These are phyloP conservation scores for Aleurites moluccanus DNA, from an alignment of 441 rosid species.

Conservation along the genomic window DNA sequence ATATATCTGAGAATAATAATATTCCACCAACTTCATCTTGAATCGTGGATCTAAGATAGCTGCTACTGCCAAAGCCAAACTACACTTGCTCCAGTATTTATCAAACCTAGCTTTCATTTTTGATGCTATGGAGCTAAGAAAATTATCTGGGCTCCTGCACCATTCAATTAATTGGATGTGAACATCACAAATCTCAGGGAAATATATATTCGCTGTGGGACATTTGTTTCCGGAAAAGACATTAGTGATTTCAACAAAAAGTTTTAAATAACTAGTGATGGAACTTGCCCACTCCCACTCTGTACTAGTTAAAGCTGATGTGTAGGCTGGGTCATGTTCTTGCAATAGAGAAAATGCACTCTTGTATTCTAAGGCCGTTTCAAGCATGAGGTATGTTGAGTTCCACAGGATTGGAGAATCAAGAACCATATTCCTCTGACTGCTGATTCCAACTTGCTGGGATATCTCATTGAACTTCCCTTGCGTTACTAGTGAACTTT, in stretches of 20 bases:
- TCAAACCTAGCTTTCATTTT: constrained; percentile 86
- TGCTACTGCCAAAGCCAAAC: constrained; percentile 84
- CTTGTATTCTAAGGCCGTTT: constrained; percentile 65
- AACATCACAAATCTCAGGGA: constrained; percentile 79
- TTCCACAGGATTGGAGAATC: constrained; percentile 66
- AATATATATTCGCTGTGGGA: constrained; percentile 80
- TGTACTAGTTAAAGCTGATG: constrained; percentile 53
- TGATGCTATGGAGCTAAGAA: constrained; percentile 57
- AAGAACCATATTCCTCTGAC: constrained; percentile 55
- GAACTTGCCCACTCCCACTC: constrained; percentile 85
- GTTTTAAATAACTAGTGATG: constrained; percentile 57
- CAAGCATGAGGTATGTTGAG: constrained; percentile 80
- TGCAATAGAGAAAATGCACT: constrained; percentile 59
- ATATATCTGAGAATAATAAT: constrained; percentile 87
- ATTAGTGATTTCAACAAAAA: constrained; percentile 60
- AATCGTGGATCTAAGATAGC: constrained; percentile 93
- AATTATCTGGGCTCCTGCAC: constrained; percentile 78
- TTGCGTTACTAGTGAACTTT: constrained; percentile 64
- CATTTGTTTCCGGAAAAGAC: constrained; percentile 55
- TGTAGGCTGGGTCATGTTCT: constrained; percentile 57
- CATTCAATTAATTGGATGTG: constrained; percentile 86
- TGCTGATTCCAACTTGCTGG: constrained; percentile 62
- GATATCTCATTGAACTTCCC: constrained; percentile 74
- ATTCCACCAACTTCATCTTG: constrained; percentile 95
- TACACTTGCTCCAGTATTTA: constrained; percentile 86